phyloP scores from a whole-genome alignment of 495 filamentous ascomycete species.

The Xylaria castorea region DNA sequence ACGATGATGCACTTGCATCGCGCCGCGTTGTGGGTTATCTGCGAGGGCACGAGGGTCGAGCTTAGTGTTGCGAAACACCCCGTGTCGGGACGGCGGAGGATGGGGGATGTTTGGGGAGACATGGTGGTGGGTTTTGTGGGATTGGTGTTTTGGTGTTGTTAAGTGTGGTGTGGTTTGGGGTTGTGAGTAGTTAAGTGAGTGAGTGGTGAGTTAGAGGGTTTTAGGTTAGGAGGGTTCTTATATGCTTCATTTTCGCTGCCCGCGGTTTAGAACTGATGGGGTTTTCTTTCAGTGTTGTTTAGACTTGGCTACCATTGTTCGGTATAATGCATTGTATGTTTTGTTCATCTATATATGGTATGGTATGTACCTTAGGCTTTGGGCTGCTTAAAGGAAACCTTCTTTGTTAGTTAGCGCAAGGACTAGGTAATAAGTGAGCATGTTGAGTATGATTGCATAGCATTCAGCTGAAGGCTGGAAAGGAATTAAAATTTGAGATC shows the following conservation, averaged over 20 bases:
- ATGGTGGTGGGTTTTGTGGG: not conserved
- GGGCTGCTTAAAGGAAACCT: not conserved
- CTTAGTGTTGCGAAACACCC: constrained; percentile 28
- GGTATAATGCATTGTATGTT: not conserved
- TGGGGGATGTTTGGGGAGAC: not conserved
- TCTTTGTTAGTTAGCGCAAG: not conserved
- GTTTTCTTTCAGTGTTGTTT: not conserved
- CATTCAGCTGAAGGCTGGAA: too few relatives aligned
- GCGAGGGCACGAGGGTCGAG: constrained; percentile 7
- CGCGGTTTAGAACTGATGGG: too few relatives aligned
- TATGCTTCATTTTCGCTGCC: not conserved
- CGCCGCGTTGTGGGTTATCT: constrained; percentile 7
- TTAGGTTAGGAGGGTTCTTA: not conserved
- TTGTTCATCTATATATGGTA: not conserved
- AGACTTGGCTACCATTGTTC: not conserved
- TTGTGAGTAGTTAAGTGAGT: not conserved
- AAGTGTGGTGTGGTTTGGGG: too few relatives aligned
- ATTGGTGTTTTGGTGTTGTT: not conserved
- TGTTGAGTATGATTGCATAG: too few relatives aligned
- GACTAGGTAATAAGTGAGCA: too few relatives aligned
- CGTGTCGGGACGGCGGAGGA: constrained; percentile 26
- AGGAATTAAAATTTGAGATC: too few relatives aligned
- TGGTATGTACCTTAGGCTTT: not conserved
- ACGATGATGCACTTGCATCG: constrained; percentile 31
- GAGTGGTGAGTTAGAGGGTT: not conserved